phyloP scores from a whole-genome alignment of 768 basidiomycete species.

The Lactifluus rugatus region DNA sequence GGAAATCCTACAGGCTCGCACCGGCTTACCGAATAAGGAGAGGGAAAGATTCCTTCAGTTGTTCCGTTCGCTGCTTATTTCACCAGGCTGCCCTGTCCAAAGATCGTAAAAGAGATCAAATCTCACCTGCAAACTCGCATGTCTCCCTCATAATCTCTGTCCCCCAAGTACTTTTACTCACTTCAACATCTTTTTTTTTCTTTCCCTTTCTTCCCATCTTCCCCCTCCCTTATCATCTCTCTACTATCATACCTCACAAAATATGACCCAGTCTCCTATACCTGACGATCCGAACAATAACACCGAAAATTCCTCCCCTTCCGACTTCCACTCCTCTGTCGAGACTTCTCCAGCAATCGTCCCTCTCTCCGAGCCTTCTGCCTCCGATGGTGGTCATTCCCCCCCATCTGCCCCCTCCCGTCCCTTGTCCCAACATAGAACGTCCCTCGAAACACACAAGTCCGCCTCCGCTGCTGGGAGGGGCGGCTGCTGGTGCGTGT shows the following conservation, averaged over 20 bases:
- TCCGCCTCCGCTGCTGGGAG: slow-evolving; percentile 16
- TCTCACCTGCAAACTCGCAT: slow-evolving; percentile 9
- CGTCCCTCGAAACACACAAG: slow-evolving; percentile 15
- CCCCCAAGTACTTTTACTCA: slow-evolving; percentile 1
- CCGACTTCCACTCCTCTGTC: slow-evolving; percentile 19
- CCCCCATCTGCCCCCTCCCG: slow-evolving; percentile 9
- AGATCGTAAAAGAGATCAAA: slow-evolving; percentile 20
- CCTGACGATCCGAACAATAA: slow-evolving; percentile 13
- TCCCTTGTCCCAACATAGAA: slow-evolving; percentile 8
- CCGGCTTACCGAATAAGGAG: slow-evolving; percentile 10
- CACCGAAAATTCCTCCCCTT: slow-evolving; percentile 14
- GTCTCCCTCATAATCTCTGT: slow-evolving; percentile 18
- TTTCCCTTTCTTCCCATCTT: background rate
- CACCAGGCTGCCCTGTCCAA: slow-evolving; percentile 11
- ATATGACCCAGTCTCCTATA: slow-evolving; percentile 16
- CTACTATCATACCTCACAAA: background rate
- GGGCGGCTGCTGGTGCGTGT: slow-evolving; percentile 19
- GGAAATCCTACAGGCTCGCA: slow-evolving; percentile 8
- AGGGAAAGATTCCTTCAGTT: slow-evolving; percentile 10
- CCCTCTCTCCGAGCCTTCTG: slow-evolving; percentile 8
- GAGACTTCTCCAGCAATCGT: slow-evolving; percentile 15
- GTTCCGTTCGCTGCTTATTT: slow-evolving; percentile 17
- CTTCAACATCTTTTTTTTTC: slow-evolving; percentile 6
- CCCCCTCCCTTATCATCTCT: background rate
- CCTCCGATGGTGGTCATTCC: slow-evolving; percentile 12